Base-by-base conservation (phyloP, 129 eudicot genomes). In the Flaveria brownii region DNA sequence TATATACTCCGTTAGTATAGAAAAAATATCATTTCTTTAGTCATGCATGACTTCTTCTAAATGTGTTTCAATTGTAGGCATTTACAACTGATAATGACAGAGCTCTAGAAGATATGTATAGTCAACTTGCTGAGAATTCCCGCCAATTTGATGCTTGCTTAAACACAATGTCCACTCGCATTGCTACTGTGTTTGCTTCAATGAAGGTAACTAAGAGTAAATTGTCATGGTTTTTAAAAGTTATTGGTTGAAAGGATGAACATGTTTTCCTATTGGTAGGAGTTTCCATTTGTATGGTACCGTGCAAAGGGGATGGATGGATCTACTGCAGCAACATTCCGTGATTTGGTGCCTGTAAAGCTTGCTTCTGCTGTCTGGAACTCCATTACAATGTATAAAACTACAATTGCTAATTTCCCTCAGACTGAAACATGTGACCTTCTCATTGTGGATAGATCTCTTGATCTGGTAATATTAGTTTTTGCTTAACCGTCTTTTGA, bases 111-210 rank as follows among this genome's bases (percentile, higher is more conserved):
- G 96, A 88, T 16, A 86, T 93, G 61, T 93, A 74, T 70, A 79
- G 92, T 50, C 91, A 78, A 26, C 70, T 22, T 78, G 88, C 89
- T 65, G 87, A 78, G 70, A 90, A 85, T 80, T 82, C 97, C 73
- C 89, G 87, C 76, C 85, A 80, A 66, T 79, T 76, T 76, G 98
- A 93, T 43, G 77, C 79, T 30, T 83, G 87, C 75, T 76, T 93
- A 87, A 87, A 81, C 78, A 76, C 75, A 84, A 86, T 93, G 83
- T 96, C 97, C 61, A 72, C 72, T 42, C 87, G 98, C 50, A 87
- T 93, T 81, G 89, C 98, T 74, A 93, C 97, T 41, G 97, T 90
- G 78, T 93, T 93, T 80, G 98, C 98, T 82, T 93, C 98, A 66
- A 72, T 93, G 72, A 93, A 90, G 98, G 98, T 93, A 86, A 26